Conservation (phyloP, 495 filamentous ascomycete species). For the Aspergillus bertholletiae region DNA sequence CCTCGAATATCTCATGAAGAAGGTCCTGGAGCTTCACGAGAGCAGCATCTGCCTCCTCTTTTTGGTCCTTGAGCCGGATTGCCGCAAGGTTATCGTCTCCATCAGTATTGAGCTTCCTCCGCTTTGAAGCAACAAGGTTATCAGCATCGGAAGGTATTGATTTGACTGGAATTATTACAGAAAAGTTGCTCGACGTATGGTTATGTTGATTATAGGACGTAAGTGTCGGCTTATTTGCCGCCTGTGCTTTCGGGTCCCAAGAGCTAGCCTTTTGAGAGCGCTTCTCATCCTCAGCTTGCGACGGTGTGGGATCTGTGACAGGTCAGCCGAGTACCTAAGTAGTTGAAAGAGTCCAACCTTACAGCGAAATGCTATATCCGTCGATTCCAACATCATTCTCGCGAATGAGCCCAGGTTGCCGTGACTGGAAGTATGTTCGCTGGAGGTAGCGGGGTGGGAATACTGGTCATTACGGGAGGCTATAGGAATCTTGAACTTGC, state of each 20-base stretch:
- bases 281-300: constrained; percentile 20
- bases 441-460: constrained; percentile 13
- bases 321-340: constrained; percentile 9
- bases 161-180: constrained; percentile 39
- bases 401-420: constrained; percentile 52
- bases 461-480: constrained; percentile 20
- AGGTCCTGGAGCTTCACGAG: constrained; percentile 63
- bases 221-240: constrained; percentile 18
- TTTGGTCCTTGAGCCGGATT: constrained; percentile 58
- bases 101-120: constrained; percentile 28
- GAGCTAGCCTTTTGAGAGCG: constrained; percentile 15
- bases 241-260: constrained; percentile 21
- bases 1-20: constrained; percentile 71
- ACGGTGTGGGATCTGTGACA: constrained; percentile 38
- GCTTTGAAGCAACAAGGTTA: constrained; percentile 22
- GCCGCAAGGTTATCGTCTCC: constrained; percentile 24
- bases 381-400: constrained; percentile 54
- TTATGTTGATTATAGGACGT: constrained; percentile 12
- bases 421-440: constrained; percentile 19
- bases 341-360: constrained; percentile 15
- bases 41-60: constrained; percentile 72
- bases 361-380: constrained; percentile 54
- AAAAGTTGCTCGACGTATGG: constrained; percentile 26
- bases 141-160: constrained; percentile 22
- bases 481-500: constrained; percentile 64